Evolutionary conservation across 805 yeast species (phyloP), one percentile per base, ranked within the genome.

Genomic region (Crinitomyces ghanaensis): DNA sequence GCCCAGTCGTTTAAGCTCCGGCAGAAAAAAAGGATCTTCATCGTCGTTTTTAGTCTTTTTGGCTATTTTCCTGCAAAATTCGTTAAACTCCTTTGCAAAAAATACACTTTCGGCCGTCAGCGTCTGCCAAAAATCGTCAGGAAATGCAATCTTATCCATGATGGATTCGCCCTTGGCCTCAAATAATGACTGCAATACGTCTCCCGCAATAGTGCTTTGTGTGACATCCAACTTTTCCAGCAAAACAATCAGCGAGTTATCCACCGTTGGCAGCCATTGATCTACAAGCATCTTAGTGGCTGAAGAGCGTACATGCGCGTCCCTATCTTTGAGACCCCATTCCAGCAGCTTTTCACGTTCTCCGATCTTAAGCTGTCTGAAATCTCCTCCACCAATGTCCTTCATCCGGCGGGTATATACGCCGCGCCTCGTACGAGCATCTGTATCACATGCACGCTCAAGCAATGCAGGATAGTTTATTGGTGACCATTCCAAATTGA

Each of bases 321-420:
- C 95, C 43, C 96, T 70, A 55, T 88, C 98, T 40, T 72, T 74
- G 32, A 88, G 63, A 3, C 98, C 97, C 84, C 94, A 81, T 27
- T 66, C 63, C 14, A 91, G 62, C 16, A 91, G 53, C 35, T 69
- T 66, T 37, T 80, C 88, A 26, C 95, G 61, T 20, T 69, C 62
- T 5, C 61, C 60, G 31, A 69, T 61, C 20, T 66, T 68, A 6
- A 83, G 59, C 15, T 61, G 59, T 23, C 74, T 60, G 41, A 77
- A 70, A 40, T 72, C 79, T 4, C 79, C 80, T n/a, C n/a, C n/a
- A n/a, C 26, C 27, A 44, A 84, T 60, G 19, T 73, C 77, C 38
- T 75, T 74, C 33, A 84, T 55, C 2, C 80, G 62, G 38, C 79
- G 66, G 1, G 86, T 64, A 53, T 70, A 88, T 0, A 88, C 72